These are phyloP conservation scores for Cryptococcus sp. DNA, from an alignment of 1,284 basidiomycete genomes.

Conservation along the genomic window DNA sequence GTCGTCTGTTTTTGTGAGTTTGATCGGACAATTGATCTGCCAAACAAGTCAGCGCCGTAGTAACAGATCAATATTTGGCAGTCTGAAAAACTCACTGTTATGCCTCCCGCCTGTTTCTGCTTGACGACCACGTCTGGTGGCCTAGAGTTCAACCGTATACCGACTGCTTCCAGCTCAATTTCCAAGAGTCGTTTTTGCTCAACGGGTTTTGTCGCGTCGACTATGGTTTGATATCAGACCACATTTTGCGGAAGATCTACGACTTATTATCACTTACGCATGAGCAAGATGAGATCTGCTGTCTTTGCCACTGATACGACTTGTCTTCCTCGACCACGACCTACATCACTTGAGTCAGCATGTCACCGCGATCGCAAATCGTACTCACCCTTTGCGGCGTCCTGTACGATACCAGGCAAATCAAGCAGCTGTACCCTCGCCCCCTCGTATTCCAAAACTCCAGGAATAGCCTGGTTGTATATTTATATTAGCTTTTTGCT, in stretches of 20 bases:
- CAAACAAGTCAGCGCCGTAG: constrained; percentile 5
- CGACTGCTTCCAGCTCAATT: constrained; percentile 92
- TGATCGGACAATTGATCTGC: constrained; percentile 85
- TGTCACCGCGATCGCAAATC: constrained; percentile 1
- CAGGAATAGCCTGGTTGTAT: constrained; percentile 74
- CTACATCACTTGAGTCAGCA: constrained; percentile 46
- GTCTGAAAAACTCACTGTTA: constrained; percentile 58
- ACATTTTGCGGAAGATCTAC: constrained; percentile 2
- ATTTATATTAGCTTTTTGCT: constrained; percentile 7
- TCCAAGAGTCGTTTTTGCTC: constrained; percentile 88
- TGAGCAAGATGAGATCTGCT: constrained; percentile 90
- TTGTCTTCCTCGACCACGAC: constrained; percentile 90
- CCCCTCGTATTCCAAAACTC: constrained; percentile 90
- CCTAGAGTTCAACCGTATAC: constrained; percentile 86
- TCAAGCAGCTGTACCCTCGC: constrained; percentile 92
- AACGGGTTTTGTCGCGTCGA: constrained; percentile 94
- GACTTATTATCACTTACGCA: constrained; percentile 84
- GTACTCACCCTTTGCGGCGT: constrained; percentile 75
- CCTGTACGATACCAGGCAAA: constrained; percentile 96
- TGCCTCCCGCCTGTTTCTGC: constrained; percentile 82
- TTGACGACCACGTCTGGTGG: constrained; percentile 75
- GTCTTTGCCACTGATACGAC: constrained; percentile 93
- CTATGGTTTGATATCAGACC: constrained; percentile 44
- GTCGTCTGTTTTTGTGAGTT: constrained; percentile 92
- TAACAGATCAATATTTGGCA: not conserved